Conservation (phyloP, 257 asterid species). For the Ballota nigra region DNA sequence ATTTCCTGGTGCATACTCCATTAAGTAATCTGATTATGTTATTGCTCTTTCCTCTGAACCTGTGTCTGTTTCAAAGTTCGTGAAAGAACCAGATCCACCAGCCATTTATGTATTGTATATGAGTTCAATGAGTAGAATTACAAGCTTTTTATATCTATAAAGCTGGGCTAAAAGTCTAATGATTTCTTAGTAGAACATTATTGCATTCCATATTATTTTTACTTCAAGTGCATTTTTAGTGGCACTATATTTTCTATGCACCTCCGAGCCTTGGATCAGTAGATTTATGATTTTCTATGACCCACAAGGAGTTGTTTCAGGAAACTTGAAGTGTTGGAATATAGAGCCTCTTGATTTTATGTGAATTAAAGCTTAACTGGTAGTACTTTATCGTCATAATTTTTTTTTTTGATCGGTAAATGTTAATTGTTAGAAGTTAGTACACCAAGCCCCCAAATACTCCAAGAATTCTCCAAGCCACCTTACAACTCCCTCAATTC, state of each 20-base stretch:
- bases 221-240: not conserved
- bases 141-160: not conserved
- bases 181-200: not conserved
- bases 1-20: conserved; percentile 9
- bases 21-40: not conserved
- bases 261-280: not conserved
- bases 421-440: too few relatives aligned
- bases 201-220: not conserved
- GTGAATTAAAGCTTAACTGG: conserved; percentile 8
- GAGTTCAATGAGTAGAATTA: not conserved
- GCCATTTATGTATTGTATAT: not conserved
- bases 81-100: not conserved
- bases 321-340: not conserved
- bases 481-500: too few relatives aligned
- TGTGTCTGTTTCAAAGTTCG: not conserved
- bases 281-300: not conserved
- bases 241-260: not conserved
- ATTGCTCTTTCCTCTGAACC: conserved; percentile 1
- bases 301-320: not conserved
- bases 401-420: too few relatives aligned
- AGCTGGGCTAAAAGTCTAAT: not conserved
- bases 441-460: too few relatives aligned
- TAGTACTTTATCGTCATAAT: not conserved
- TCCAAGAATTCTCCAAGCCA: too few relatives aligned
- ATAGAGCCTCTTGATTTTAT: conserved; percentile 4